Evolutionary conservation across 345 rosid genomes (phyloP).

Genomic region (Eucalyptus camaldulensis): DNA sequence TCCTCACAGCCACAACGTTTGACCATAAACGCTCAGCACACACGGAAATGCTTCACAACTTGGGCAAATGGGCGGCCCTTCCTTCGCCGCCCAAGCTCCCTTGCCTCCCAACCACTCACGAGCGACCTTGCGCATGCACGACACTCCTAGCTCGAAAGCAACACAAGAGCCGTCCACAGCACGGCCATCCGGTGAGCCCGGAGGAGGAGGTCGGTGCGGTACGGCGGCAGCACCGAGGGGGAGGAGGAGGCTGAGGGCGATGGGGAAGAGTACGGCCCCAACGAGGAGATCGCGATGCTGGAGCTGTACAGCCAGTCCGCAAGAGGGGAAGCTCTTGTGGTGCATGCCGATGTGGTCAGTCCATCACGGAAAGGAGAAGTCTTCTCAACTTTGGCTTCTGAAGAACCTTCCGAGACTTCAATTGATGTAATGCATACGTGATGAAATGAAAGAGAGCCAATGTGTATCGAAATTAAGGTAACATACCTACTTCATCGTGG

Average conservation of each 20-base stretch:
- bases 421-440: too few relatives aligned
- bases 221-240: slow-evolving; percentile 8
- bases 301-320: slow-evolving; percentile 51
- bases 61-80: not conserved
- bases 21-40: not conserved
- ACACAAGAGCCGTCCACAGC: not conserved
- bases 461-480: too few relatives aligned
- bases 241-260: slow-evolving; percentile 8
- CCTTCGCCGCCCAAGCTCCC: not conserved
- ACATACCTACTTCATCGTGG: too few relatives aligned
- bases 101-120: not conserved
- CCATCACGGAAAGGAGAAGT: too few relatives aligned
- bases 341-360: slow-evolving; percentile 60
- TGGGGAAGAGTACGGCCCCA: slow-evolving; percentile 30
- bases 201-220: slow-evolving; percentile 41
- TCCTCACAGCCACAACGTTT: not conserved
- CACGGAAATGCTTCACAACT: not conserved
- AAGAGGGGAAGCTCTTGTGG: slow-evolving; percentile 63
- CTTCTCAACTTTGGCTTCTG: too few relatives aligned
- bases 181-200: slow-evolving; percentile 2
- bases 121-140: not conserved
- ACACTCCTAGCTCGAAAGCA: not conserved
- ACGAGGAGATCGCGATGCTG: slow-evolving; percentile 48
- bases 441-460: too few relatives aligned
- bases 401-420: too few relatives aligned